Conservation (phyloP, 805 yeast genomes). For the Metschnikowia shivogae region DNA sequence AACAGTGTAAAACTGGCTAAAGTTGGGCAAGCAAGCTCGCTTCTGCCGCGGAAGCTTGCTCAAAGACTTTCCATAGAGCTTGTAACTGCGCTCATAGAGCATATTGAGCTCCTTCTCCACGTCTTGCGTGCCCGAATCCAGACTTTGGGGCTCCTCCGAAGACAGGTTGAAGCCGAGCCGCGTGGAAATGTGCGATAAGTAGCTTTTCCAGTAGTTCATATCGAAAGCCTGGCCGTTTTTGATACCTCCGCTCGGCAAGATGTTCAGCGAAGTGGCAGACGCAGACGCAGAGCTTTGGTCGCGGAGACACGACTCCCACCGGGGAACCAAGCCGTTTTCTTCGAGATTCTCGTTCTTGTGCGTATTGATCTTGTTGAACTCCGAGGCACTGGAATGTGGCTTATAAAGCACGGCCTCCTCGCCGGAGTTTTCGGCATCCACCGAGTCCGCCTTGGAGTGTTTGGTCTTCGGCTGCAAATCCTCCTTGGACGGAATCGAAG, state of each 20-base stretch:
- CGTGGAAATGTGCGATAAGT: conserved; percentile 31
- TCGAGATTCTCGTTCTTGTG: conserved; percentile 41
- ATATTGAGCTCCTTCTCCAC: conserved; percentile 13
- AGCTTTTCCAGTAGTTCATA: conserved; percentile 33
- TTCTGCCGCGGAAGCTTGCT: conserved; percentile 34
- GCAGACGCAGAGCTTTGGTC: conserved; percentile 18
- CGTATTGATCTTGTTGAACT: conserved; percentile 40
- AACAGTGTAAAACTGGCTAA: conserved; percentile 24
- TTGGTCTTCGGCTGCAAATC: conserved; percentile 9
- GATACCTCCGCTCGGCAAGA: conserved; percentile 22
- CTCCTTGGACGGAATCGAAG: conserved; percentile 22
- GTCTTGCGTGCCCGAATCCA: conserved; percentile 3
- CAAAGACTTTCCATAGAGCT: conserved; percentile 35
- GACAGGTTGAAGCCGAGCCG: conserved; percentile 34
- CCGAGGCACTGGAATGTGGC: conserved; percentile 38
- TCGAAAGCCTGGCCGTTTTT: conserved; percentile 21
- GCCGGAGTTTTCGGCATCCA: not conserved
- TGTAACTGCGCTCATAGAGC: conserved; percentile 35
- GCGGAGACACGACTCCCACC: conserved; percentile 39
- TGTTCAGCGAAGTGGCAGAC: conserved; percentile 17
- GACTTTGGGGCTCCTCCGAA: not conserved
- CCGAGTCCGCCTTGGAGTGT: conserved; percentile 9
- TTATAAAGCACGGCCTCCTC: conserved; percentile 42
- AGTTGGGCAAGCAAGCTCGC: conserved; percentile 31
- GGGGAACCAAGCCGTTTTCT: conserved; percentile 40